Evolutionary conservation across 495 filamentous ascomycete genomes (phyloP).

Genomic region (Penicillium psychrofluorescens): DNA sequence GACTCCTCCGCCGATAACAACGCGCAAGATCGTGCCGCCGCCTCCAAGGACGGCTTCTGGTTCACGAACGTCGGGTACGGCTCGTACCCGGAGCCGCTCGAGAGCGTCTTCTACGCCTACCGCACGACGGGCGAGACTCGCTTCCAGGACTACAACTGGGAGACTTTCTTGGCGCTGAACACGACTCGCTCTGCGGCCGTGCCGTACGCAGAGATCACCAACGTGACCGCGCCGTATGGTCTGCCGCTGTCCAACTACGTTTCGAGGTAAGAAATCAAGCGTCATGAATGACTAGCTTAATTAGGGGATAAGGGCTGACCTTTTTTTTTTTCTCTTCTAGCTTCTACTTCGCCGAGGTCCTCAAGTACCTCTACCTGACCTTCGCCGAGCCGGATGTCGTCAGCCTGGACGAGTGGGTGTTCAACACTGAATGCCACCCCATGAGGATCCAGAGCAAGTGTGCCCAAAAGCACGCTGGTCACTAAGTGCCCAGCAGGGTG

Average conservation of each 20-base stretch:
- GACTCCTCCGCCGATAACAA: constrained; percentile 45
- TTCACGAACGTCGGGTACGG: constrained; percentile 36
- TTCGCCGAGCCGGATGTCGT: constrained; percentile 41
- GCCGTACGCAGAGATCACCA: constrained; percentile 56
- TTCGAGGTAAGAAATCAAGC: constrained; percentile 3
- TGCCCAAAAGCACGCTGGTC: too few relatives aligned
- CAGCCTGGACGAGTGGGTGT: constrained; percentile 49
- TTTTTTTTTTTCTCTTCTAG: constrained; percentile 6
- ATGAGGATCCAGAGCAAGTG: background rate
- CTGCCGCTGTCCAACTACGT: constrained; percentile 51
- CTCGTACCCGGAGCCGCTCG: constrained; percentile 33
- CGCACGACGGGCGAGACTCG: constrained; percentile 34
- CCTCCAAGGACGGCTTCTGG: constrained; percentile 52
- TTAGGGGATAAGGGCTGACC: background rate
- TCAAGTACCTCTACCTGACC: constrained; percentile 49
- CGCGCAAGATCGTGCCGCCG: constrained; percentile 13
- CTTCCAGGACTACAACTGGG: constrained; percentile 37
- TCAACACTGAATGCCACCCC: constrained; percentile 39
- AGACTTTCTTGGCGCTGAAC: constrained; percentile 46
- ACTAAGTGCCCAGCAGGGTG: too few relatives aligned
- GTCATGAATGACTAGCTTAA: background rate
- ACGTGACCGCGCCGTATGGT: constrained; percentile 36
- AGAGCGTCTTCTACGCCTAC: constrained; percentile 39
- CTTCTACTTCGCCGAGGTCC: constrained; percentile 43
- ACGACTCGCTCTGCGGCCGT: constrained; percentile 44